Conservation (phyloP, 192 early-diverging fungal species). For the Linnemannia elongata region DNA sequence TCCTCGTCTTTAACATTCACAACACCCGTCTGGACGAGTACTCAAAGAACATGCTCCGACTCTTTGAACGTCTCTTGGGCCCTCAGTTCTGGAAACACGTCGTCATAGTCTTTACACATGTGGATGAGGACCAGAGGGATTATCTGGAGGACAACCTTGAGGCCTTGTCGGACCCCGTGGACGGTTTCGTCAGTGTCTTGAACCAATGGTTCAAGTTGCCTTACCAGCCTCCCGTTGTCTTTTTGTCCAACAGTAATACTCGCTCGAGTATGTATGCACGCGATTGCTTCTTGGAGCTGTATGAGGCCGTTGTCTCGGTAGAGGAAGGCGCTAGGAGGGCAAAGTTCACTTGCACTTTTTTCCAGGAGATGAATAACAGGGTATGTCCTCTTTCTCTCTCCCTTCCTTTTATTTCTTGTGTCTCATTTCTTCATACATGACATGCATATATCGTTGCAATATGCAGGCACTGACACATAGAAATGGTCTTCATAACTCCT, state of each 20-base stretch:
- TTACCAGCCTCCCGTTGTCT: constrained; percentile 62
- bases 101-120: constrained; percentile 67
- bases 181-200: constrained; percentile 63
- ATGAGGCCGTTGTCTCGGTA: constrained; percentile 57
- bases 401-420: neutral
- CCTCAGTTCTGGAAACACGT: constrained; percentile 67
- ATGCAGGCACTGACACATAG: neutral
- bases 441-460: neutral
- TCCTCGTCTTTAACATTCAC: constrained; percentile 66
- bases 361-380: constrained; percentile 59
- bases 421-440: neutral
- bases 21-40: constrained; percentile 67
- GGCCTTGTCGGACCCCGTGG: constrained; percentile 53
- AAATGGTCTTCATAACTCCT: neutral
- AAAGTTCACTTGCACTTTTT: constrained; percentile 63
- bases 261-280: constrained; percentile 62
- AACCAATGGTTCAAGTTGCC: constrained; percentile 58
- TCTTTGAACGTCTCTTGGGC: constrained; percentile 65
- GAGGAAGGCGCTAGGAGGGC: constrained; percentile 54
- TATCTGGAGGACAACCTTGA: constrained; percentile 62
- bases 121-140: constrained; percentile 63
- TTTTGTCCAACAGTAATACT: constrained; percentile 60
- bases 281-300: constrained; percentile 58
- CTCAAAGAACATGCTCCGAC: constrained; percentile 63
- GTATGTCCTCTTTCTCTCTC: neutral